phyloP scores from a whole-genome alignment of 139 green algal species.

The Protoeuglena noctilucae region DNA sequence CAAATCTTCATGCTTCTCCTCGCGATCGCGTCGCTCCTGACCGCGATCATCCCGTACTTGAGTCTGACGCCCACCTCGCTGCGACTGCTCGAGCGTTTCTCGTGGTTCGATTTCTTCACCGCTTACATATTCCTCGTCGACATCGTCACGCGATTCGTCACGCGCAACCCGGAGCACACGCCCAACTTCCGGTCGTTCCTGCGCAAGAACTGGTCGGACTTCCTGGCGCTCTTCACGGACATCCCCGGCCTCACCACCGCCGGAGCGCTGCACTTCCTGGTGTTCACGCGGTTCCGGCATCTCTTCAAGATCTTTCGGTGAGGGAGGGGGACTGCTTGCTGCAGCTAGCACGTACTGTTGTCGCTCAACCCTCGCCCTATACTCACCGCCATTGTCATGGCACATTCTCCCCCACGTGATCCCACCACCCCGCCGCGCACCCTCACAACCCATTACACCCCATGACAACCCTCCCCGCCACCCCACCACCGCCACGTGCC shows the following conservation, averaged over 20 bases:
- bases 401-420: too few species aligned
- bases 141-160: conserved; percentile 10
- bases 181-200: conserved; percentile 8
- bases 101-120: conserved; percentile 20
- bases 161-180: neutral
- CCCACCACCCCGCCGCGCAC: too few species aligned
- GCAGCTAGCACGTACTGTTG: too few species aligned
- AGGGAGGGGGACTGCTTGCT: too few species aligned
- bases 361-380: too few species aligned
- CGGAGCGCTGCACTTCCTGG: conserved; percentile 13
- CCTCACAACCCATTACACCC: too few species aligned
- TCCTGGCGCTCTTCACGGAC: conserved; percentile 17
- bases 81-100: neutral
- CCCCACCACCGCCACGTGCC: too few species aligned
- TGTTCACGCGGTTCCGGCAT: conserved; percentile 15
- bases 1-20: conserved; percentile 4
- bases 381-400: too few species aligned
- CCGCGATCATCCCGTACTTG: conserved; percentile 7
- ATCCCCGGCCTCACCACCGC: conserved; percentile 12
- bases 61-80: neutral
- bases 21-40: conserved; percentile 2
- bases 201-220: conserved; percentile 13
- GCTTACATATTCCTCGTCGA: conserved; percentile 18
- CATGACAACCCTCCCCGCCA: too few species aligned
- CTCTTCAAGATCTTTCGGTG: conserved; percentile 13